These are phyloP conservation scores for Penicillium manginii DNA, from an alignment of 495 filamentous ascomycete genomes.

Conservation along the genomic window DNA sequence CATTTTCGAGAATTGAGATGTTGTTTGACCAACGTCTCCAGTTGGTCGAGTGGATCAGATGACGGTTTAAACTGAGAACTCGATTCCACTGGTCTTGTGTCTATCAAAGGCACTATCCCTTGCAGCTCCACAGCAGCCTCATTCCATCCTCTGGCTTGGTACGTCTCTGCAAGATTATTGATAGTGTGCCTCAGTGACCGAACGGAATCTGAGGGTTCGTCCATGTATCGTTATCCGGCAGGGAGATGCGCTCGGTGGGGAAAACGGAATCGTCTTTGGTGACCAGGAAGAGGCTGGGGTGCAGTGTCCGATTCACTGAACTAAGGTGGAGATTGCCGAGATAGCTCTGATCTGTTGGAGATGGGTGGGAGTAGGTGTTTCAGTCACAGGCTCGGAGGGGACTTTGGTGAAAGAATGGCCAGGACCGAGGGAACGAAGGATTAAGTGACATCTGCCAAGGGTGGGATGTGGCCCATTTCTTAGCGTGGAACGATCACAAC, in stretches of 20 bases:
- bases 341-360: background rate
- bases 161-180: slow-evolving; percentile 7
- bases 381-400: background rate
- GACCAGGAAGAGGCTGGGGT: background rate
- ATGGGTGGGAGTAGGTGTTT: background rate
- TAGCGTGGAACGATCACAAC: background rate
- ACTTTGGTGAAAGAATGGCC: background rate
- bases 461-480: background rate
- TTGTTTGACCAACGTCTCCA: slow-evolving; percentile 7
- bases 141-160: slow-evolving; percentile 8
- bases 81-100: background rate
- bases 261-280: background rate
- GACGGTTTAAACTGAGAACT: background rate
- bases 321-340: background rate
- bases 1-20: slow-evolving; percentile 13
- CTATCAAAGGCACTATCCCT: slow-evolving; percentile 1
- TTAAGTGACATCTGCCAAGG: slow-evolving; percentile 5
- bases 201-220: slow-evolving; percentile 7
- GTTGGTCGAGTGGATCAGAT: slow-evolving; percentile 6
- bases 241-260: background rate
- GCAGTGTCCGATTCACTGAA: background rate
- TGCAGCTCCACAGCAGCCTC: slow-evolving; percentile 4
- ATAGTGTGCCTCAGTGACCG: slow-evolving; percentile 10
- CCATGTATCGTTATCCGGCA: slow-evolving; percentile 16
- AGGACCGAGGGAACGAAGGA: background rate